phyloP scores from a whole-genome alignment of 2,329 filamentous ascomycete genomes.

The Verticillium albo-atrum region DNA sequence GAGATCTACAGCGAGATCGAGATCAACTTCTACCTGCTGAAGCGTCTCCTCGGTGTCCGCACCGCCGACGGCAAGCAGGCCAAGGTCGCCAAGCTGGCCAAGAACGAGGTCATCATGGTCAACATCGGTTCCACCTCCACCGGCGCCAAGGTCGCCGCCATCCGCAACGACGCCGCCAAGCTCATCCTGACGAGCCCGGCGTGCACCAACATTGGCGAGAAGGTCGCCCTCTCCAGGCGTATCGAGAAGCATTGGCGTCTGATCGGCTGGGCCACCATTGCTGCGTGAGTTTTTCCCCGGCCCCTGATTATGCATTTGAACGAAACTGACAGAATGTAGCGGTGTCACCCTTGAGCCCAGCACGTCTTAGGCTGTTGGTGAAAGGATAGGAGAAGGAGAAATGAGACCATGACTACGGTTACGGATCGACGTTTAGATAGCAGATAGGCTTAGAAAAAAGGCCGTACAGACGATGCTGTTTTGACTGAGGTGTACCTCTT shows the following conservation, averaged over 20 bases:
- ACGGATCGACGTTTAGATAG: not conserved
- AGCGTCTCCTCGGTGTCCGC: slow-evolving; percentile 91
- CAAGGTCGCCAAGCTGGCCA: slow-evolving; percentile 96
- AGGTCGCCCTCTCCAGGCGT: slow-evolving; percentile 92
- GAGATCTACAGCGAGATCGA: slow-evolving; percentile 98
- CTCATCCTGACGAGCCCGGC: slow-evolving; percentile 88
- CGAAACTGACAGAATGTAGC: slow-evolving; percentile 24
- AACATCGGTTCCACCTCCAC: slow-evolving; percentile 98
- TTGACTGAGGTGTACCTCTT: not conserved
- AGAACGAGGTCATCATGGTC: slow-evolving; percentile 99
- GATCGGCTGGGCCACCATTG: slow-evolving; percentile 85
- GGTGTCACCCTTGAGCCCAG: slow-evolving; percentile 52
- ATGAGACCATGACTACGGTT: not conserved
- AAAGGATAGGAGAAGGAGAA: not conserved
- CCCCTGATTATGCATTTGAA: not conserved
- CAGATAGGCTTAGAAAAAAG: not conserved
- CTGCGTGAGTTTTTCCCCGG: slow-evolving; percentile 46
- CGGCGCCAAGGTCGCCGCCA: slow-evolving; percentile 93
- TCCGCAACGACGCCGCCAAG: slow-evolving; percentile 97
- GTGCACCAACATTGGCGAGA: slow-evolving; percentile 96
- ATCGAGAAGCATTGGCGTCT: slow-evolving; percentile 99
- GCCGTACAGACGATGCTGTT: not conserved
- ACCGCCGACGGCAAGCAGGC: slow-evolving; percentile 98
- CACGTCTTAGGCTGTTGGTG: slow-evolving; percentile 28
- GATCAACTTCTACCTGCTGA: slow-evolving; percentile 98